Conservation (phyloP, 805 yeast genomes). For the Wickerhamiella sorbophila region DNA sequence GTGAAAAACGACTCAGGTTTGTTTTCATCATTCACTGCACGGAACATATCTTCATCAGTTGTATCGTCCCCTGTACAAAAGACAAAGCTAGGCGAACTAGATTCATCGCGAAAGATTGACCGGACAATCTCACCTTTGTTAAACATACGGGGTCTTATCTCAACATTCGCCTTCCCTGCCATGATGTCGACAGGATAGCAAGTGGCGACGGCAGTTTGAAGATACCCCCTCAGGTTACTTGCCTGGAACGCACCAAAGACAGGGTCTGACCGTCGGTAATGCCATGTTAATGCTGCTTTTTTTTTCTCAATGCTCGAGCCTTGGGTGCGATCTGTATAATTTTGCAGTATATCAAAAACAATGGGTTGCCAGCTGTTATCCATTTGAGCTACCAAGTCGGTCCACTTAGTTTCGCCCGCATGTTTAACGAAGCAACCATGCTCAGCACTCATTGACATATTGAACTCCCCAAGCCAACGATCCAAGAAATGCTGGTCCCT, state of each 20-base stretch:
- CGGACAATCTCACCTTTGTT: constrained; percentile 95
- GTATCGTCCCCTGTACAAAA: constrained; percentile 90
- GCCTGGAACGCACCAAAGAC: constrained; percentile 86
- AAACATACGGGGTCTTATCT: constrained; percentile 88
- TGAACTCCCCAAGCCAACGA: constrained; percentile 66
- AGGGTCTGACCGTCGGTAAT: constrained; percentile 88
- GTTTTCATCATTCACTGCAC: constrained; percentile 53
- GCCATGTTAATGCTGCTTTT: constrained; percentile 95
- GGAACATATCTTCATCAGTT: constrained; percentile 97
- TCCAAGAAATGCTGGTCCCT: constrained; percentile 84
- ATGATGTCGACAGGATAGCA: constrained; percentile 82
- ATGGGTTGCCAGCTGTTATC: constrained; percentile 94
- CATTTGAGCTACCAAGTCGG: constrained; percentile 60
- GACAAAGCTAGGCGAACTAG: constrained; percentile 58
- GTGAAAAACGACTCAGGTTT: constrained; percentile 19
- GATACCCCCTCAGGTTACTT: constrained; percentile 47
- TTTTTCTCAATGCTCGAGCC: constrained; percentile 79
- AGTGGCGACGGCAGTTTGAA: constrained; percentile 43
- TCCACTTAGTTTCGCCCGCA: constrained; percentile 60
- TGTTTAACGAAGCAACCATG: constrained; percentile 87
- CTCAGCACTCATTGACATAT: constrained; percentile 82
- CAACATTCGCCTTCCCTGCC: constrained; percentile 94
- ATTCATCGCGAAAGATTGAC: constrained; percentile 43
- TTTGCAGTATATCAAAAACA: constrained; percentile 57
- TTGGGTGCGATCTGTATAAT: constrained; percentile 78